phyloP scores from a whole-genome alignment of 345 rosid genomes.

The Euphorbia peplus region DNA sequence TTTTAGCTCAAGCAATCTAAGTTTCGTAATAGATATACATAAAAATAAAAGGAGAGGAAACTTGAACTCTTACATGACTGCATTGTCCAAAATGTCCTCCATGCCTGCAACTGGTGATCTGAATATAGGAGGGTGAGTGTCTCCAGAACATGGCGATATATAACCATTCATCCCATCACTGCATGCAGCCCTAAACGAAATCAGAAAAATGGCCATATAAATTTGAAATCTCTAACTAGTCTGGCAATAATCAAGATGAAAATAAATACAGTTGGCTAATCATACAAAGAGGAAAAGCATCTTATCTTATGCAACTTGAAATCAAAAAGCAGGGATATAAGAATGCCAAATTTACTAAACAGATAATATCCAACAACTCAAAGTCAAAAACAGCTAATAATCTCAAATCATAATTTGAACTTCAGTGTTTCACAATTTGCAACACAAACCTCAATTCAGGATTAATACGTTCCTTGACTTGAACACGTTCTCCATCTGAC shows the following conservation, averaged over 20 bases:
- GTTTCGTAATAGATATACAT: background rate
- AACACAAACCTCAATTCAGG: constrained; percentile 75
- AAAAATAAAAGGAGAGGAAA: background rate
- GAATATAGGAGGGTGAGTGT: constrained; percentile 66
- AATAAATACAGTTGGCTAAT: background rate
- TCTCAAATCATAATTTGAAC: background rate
- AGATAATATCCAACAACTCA: background rate
- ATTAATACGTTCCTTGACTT: constrained; percentile 48
- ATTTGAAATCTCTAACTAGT: constrained; percentile 1
- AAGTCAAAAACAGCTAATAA: background rate
- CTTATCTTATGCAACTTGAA: background rate
- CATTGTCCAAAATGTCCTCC: constrained; percentile 84
- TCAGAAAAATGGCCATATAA: constrained; percentile 32
- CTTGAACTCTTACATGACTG: constrained; percentile 68
- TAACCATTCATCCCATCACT: constrained; percentile 98
- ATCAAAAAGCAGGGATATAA: background rate
- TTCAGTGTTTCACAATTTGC: background rate
- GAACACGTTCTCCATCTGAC: constrained; percentile 39
- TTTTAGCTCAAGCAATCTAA: background rate
- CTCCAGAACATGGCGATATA: constrained; percentile 73
- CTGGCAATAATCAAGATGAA: background rate
- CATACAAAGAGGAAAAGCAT: background rate
- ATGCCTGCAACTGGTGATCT: constrained; percentile 72
- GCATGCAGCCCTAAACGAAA: constrained; percentile 47
- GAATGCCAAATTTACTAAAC: background rate